Conservation (phyloP, 805 yeast genomes). For the Candida maesae region DNA sequence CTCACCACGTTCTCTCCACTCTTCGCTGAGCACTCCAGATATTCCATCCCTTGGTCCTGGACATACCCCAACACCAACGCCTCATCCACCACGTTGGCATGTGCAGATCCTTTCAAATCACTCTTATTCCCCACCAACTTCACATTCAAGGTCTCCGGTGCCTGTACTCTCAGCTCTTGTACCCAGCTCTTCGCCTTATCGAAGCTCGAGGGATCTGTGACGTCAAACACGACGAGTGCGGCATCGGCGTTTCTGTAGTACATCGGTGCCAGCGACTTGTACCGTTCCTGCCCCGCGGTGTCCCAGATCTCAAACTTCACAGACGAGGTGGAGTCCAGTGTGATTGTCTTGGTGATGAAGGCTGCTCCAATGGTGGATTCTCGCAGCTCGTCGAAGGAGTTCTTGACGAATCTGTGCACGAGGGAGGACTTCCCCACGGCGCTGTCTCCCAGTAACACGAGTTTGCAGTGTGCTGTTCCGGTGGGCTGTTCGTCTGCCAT, state of each 20-base stretch:
- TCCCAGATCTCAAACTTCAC: conserved; percentile 59
- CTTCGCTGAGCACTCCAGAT: conserved; percentile 45
- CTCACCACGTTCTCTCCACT: conserved; percentile 57
- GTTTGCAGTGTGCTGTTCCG: conserved; percentile 57
- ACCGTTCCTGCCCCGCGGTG: conserved; percentile 94
- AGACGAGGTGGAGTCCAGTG: conserved; percentile 39
- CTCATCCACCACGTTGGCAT: conserved; percentile 23
- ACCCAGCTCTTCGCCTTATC: conserved; percentile 85
- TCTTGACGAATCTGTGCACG: conserved; percentile 73
- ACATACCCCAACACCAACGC: conserved; percentile 10
- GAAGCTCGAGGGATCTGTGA: conserved; percentile 68
- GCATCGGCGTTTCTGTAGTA: conserved; percentile 77
- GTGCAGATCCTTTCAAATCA: conserved; percentile 43
- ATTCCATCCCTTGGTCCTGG: conserved; percentile 26
- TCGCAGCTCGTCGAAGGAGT: conserved; percentile 70
- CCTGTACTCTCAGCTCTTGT: conserved; percentile 85
- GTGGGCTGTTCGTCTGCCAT: conserved; percentile 2
- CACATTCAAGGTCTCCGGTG: conserved; percentile 66
- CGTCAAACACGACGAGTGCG: conserved; percentile 86
- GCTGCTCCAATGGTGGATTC: conserved; percentile 99
- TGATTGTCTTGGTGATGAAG: conserved; percentile 77
- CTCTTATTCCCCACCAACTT: conserved; percentile 85
- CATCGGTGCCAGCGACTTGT: conserved; percentile 80
- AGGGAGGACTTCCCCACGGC: conserved; percentile 86
- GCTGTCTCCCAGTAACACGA: conserved; percentile 67